Conservation (phyloP, 257 asterid genomes). For the Cinchona pubescens region DNA sequence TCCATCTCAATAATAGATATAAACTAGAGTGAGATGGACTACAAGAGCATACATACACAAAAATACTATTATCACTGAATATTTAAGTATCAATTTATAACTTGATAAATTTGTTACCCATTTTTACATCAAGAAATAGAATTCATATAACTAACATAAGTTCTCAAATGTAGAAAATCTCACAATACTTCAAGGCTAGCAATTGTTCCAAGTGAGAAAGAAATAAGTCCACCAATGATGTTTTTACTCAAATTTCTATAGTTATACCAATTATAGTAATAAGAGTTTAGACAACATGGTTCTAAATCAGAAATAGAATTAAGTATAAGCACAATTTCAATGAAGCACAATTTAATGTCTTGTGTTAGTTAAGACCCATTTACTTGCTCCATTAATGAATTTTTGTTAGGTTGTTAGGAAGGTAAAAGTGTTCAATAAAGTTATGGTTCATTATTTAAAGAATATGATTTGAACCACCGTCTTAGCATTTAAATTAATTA, state of each 20-base stretch:
- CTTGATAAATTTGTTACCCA: neutral
- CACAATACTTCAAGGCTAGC: conserved; percentile 65
- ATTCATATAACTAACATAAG: neutral
- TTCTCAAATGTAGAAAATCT: conserved; percentile 12
- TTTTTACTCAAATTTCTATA: conserved; percentile 92
- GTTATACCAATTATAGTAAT: conserved; percentile 3
- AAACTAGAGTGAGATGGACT: neutral
- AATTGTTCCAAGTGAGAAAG: conserved; percentile 73
- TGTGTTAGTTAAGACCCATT: neutral
- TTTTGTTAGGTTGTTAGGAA: neutral
- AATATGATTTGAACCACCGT: conserved; percentile 1
- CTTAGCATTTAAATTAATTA: neutral
- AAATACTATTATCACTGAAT: neutral
- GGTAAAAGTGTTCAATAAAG: too few relatives aligned
- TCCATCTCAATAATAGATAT: neutral
- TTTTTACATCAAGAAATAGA: neutral
- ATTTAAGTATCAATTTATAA: neutral
- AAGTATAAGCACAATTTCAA: neutral
- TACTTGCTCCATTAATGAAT: too few relatives aligned
- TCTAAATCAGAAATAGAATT: neutral
- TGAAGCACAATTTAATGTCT: neutral
- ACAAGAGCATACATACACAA: neutral
- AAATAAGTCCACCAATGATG: conserved; percentile 75
- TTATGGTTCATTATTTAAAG: neutral
- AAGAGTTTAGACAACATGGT: neutral